Base-by-base conservation (phyloP, 805 yeast genomes). In the Kodamaea kaohsiungensis region DNA sequence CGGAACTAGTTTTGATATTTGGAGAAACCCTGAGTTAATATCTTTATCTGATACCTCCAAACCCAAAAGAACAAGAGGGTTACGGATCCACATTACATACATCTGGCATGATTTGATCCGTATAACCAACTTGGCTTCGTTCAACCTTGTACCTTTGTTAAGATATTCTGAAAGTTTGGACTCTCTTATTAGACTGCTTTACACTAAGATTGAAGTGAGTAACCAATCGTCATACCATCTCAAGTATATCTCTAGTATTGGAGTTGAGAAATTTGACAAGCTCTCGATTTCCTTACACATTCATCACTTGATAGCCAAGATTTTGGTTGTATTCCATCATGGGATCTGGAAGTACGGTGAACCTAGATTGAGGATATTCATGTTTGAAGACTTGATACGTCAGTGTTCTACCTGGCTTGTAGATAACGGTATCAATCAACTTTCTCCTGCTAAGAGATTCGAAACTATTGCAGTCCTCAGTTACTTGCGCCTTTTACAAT, bases 101-200 rank as follows among this genome's bases (percentile, higher is more conserved):
- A 25, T 74, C 6, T 76, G 79, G 79, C 56, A 58, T 42, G 76
- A 72, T 33, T 37, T 70, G n/a, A 54, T 76, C n/a, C 52, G 78
- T 15, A 48, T 72, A 15, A 49, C 63, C 6, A 74, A 74, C 59
- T 55, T 64, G 43, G 64, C 63, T 6, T 51, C 64, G 0, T 64
- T 72, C 53, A 59, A 63, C 17, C 52, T 67, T n/a, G 59, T 64
- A 1, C 66, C 72, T 4, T 47, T 66, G 18, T 56, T 64, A n/a
- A 62, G 61, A 9, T 62, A 64, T 43, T 53, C 65, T 12, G 63
- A 62, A 25, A 55, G 52, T 1, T 43, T 67, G 30, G 67, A 66
- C 48, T 53, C 35, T 33, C 56, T 60, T 12, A 19, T 71, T 7
- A 53, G 57, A 13, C 49, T 53, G 18, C 18, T 70, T 9, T 59